A percentile compares a stretch with the other conserved stretches of the same genome.
Conservation (phyloP, 257 asterid genomes). For the Scutellaria barbata region DNA sequence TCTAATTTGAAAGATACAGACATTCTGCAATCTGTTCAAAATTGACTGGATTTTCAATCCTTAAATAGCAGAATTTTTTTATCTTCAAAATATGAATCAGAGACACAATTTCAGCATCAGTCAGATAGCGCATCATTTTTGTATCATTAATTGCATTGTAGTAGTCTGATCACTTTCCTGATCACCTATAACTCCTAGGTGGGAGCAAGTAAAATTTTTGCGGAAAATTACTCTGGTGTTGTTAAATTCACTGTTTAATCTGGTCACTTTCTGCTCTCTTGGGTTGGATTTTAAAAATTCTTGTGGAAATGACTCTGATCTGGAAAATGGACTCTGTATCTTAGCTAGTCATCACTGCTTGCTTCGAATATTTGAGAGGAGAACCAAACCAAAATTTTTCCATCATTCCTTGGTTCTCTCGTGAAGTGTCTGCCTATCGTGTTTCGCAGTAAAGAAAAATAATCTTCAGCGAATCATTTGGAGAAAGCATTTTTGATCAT, state of each 20-base stretch:
- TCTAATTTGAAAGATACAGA: not conserved
- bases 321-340: not conserved
- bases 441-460: not conserved
- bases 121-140: not conserved
- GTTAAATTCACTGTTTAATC: not conserved
- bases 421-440: not conserved
- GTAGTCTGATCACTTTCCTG: not conserved
- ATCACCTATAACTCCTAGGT: not conserved
- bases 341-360: not conserved
- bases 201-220: not conserved
- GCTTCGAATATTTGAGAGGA: conserved; percentile 17
- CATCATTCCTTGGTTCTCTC: conserved; percentile 6
- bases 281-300: not conserved
- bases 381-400: not conserved
- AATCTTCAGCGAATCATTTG: not conserved
- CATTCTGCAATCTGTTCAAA: too few relatives aligned
- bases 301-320: not conserved
- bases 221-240: not conserved
- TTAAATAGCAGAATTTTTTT: too few relatives aligned
- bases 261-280: not conserved
- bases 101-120: not conserved
- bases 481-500: not conserved
- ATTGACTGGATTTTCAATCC: too few relatives aligned
- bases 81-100: too few relatives aligned
- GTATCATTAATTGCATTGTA: conserved; percentile 1